Evolutionary conservation across 129 eudicot species (phyloP).

Genomic region (Logfia minima): DNA sequence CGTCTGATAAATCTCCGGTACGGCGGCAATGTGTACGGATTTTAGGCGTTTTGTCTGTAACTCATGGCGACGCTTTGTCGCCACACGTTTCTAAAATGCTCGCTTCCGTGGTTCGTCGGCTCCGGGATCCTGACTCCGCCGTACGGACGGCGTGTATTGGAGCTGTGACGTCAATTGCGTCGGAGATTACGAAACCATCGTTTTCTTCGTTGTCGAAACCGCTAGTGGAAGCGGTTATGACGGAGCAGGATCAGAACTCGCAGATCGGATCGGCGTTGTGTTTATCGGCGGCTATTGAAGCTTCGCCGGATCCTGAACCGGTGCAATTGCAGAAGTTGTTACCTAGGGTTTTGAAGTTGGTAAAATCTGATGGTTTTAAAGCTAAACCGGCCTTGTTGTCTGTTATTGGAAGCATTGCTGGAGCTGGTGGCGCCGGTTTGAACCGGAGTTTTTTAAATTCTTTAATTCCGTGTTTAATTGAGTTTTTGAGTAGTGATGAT

Average conservation of each 20-base stretch:
- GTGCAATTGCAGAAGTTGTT: constrained; percentile 52
- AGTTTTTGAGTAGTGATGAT: constrained; percentile 64
- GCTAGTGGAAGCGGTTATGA: constrained; percentile 49
- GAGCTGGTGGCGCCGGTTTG: constrained; percentile 45
- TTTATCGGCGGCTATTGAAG: constrained; percentile 70
- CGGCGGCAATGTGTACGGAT: constrained; percentile 69
- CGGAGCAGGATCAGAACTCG: constrained; percentile 61
- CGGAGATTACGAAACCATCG: constrained; percentile 47
- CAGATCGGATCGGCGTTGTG: constrained; percentile 78
- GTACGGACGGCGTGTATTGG: constrained; percentile 68
- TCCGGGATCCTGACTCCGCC: constrained; percentile 76
- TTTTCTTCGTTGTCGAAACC: constrained; percentile 50
- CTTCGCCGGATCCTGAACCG: constrained; percentile 55
- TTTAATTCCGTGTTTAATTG: constrained; percentile 49
- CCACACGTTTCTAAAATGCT: constrained; percentile 66
- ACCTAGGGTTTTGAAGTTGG: constrained; percentile 56
- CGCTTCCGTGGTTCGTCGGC: constrained; percentile 59
- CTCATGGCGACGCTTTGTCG: constrained; percentile 58
- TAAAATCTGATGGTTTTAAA: constrained; percentile 53
- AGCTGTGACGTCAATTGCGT: constrained; percentile 51
- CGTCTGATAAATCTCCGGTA: constrained; percentile 72
- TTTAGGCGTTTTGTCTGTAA: constrained; percentile 46
- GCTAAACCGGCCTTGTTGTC: constrained; percentile 68
- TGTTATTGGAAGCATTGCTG: constrained; percentile 63
- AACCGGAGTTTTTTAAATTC: constrained; percentile 40